Base-by-base conservation (phyloP, 352 stramenopile genomes). In the Phytopythium boreale region DNA sequence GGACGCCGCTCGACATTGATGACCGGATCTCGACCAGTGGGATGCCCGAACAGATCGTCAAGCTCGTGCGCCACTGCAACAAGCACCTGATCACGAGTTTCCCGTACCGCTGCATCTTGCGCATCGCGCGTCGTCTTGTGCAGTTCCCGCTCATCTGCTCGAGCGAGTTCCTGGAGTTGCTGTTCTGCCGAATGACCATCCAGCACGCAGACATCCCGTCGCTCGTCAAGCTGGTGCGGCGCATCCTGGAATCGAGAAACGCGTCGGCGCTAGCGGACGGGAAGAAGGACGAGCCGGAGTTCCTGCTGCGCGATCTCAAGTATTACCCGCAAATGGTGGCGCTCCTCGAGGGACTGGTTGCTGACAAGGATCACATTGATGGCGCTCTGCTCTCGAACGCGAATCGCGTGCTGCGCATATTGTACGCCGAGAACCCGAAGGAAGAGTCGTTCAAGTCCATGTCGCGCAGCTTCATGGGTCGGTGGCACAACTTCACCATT, bases 401-500 rank as follows among this genome's bases (percentile, higher is more conserved):
- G 3, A 90, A 93, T 47, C 83, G 85, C 17, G 82, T 93, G 3
- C 52, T 93, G 41, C 81, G 85, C 2, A 91, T 93, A 34, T 74
- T 89, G 49, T 77, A 88, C 53, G 68, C 80, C 10, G 82, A 93
- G 69, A 70, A 77, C 14, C 71, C 72, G 3, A 81, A 82, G 22
- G 82, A 88, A 50, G 69, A 71, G 3, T 66, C 85, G 55, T 59
- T 77, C 57, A 73, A 79, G 55, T 73, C 72, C 12, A 71, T 82
- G 64, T 84, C 81, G 4, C 73, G 77, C 37, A 89, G 72, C 19
- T 89, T 93, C 26, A 82, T 90, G 63, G 80, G 85, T 46, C 75
- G 82, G n/a, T 93, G 84, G 84, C 77, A 89, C 27, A 93, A 93
- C 43, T 87, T 83, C 24, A 92, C 82, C 2, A 61, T 93, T 5